Evolutionary conservation across 2,329 filamentous ascomycete genomes (phyloP).

Genomic region (Achaetomium macrosporum): DNA sequence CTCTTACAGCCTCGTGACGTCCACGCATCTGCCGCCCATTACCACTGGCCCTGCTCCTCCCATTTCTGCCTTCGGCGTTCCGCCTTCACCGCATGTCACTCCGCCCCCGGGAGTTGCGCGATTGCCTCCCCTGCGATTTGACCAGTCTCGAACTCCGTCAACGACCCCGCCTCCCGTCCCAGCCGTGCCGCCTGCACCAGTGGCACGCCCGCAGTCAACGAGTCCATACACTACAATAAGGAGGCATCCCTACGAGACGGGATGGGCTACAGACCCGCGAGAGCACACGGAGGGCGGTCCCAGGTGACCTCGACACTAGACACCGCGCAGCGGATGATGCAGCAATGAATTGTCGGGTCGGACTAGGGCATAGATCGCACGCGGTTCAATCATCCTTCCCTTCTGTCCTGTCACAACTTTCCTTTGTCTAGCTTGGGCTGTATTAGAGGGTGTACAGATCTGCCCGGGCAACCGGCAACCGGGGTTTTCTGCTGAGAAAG

Average conservation of each 20-base stretch:
- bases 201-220: conserved; percentile 10
- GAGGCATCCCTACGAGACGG: conserved; percentile 33
- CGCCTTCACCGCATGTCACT: conserved; percentile 34
- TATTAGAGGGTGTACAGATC: conserved; percentile 6
- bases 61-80: conserved; percentile 33
- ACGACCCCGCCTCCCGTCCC: conserved; percentile 23
- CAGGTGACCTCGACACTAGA: conserved; percentile 7
- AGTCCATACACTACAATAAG: conserved; percentile 20
- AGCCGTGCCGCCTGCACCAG: conserved; percentile 14
- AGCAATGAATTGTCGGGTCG: no score
- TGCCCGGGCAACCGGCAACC: conserved; percentile 8
- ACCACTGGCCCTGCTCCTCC: conserved; percentile 32
- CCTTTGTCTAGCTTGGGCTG: neutral
- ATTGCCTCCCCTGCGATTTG: conserved; percentile 46
- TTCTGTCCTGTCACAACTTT: neutral
- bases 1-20: conserved; percentile 36
- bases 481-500: neutral
- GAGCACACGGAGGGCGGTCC: conserved; percentile 13
- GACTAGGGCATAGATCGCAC: no score
- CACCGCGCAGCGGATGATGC: no score
- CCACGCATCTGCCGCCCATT: conserved; percentile 38
- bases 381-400: neutral
- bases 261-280: conserved; percentile 33
- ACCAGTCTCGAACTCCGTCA: conserved; percentile 30
- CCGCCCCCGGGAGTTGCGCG: conserved; percentile 37